Conservation (phyloP, 2,329 filamentous ascomycete genomes). For the Hymenoscyphus repandus region DNA sequence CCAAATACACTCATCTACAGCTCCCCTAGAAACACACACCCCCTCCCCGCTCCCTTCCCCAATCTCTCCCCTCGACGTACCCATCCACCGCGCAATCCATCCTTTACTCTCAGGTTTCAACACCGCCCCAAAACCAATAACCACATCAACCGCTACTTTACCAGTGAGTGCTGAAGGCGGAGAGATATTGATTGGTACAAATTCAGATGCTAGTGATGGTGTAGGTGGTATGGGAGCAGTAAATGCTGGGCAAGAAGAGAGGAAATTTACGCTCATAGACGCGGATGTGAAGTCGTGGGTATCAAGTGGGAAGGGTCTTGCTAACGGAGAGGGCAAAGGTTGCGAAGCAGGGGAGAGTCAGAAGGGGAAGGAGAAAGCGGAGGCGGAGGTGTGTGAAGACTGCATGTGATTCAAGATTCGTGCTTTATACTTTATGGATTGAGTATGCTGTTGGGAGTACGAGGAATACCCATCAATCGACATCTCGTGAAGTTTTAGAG, state of each 20-base stretch:
- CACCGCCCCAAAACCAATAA: background rate
- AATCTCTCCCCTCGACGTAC: background rate
- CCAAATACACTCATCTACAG: background rate
- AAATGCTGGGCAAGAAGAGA: background rate
- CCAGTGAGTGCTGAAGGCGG: background rate
- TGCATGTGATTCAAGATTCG: constrained; percentile 4
- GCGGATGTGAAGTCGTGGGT: constrained; percentile 3
- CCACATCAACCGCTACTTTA: background rate
- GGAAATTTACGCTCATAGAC: constrained; percentile 14
- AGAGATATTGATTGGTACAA: background rate
- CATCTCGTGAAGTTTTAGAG: too few species aligned
- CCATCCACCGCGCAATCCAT: background rate
- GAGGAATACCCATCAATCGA: too few species aligned
- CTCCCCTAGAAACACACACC: background rate
- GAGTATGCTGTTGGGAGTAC: too few species aligned
- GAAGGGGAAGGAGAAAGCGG: constrained; percentile 1
- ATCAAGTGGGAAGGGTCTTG: background rate
- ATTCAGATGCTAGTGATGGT: background rate
- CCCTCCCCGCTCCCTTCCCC: background rate
- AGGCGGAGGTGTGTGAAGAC: constrained; percentile 14
- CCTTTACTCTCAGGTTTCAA: background rate
- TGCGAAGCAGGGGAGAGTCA: constrained; percentile 2
- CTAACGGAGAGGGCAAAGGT: background rate
- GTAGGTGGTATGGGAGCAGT: too few species aligned
- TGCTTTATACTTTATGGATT: too few species aligned